Percentiles rank a stretch among this genome's conserved stretches.
Evolutionary conservation across 495 filamentous ascomycete species (phyloP).

Genomic region (Lasiosphaeriaceae sp.): DNA sequence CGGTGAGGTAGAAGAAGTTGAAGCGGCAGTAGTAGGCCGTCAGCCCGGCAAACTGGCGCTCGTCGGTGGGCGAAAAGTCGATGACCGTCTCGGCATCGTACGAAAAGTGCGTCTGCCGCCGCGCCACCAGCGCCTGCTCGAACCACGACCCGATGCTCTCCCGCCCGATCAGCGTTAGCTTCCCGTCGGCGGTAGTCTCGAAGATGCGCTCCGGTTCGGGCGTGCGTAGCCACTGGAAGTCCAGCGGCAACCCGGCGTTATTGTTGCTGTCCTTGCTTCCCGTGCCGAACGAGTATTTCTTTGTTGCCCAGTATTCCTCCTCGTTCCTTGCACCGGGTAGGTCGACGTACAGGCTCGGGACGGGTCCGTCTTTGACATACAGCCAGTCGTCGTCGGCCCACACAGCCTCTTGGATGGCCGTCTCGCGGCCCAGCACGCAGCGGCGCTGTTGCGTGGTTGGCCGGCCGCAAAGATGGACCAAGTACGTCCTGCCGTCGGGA

Average conservation of each 20-base stretch:
- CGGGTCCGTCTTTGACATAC: constrained; percentile 52
- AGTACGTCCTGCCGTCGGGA: constrained; percentile 51
- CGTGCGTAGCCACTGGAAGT: constrained; percentile 56
- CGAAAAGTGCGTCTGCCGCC: constrained; percentile 52
- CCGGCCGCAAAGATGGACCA: constrained; percentile 52
- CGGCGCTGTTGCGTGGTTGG: constrained; percentile 50
- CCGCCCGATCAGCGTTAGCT: constrained; percentile 45
- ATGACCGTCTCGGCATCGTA: constrained; percentile 54
- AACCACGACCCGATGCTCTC: constrained; percentile 54
- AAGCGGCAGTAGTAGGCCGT: constrained; percentile 56
- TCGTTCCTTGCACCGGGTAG: constrained; percentile 47
- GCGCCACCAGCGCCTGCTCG: constrained; percentile 51
- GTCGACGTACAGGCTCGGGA: constrained; percentile 50
- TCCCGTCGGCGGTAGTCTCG: constrained; percentile 28
- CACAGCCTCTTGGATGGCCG: constrained; percentile 50
- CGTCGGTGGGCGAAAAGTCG: constrained; percentile 48
- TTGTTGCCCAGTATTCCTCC: constrained; percentile 47
- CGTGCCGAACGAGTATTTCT: constrained; percentile 45
- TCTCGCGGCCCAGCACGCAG: constrained; percentile 54
- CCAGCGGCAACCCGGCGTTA: constrained; percentile 33
- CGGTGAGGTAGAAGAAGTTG: constrained; percentile 57
- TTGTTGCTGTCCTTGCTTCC: constrained; percentile 2
- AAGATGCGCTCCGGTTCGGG: constrained; percentile 54
- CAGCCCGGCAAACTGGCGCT: constrained; percentile 53
- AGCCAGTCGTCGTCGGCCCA: constrained; percentile 55